Evolutionary conservation across 192 early-diverging fungal species (phyloP).

Genomic region (Coemansia sp.): DNA sequence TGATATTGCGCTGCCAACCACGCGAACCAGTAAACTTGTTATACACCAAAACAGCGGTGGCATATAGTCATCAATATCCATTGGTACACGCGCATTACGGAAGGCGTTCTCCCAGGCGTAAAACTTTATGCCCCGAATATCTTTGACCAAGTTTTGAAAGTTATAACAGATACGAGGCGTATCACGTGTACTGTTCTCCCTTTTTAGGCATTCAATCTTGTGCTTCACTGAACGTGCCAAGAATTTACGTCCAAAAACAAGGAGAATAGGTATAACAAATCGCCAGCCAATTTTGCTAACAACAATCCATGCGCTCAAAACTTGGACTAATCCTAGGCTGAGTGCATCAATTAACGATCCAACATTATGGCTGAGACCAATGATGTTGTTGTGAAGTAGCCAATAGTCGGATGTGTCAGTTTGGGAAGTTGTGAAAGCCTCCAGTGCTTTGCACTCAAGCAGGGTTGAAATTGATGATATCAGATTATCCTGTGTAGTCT

Average conservation of each 20-base stretch:
- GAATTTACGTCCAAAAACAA: slow-evolving; percentile 10
- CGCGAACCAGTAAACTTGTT: slow-evolving; percentile 5
- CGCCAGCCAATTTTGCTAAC: slow-evolving; percentile 30
- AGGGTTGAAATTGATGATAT: background rate
- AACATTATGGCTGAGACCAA: background rate
- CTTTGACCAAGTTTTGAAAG: slow-evolving; percentile 24
- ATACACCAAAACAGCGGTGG: slow-evolving; percentile 35
- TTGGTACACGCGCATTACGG: background rate
- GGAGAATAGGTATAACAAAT: slow-evolving; percentile 24
- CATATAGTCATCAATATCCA: slow-evolving; percentile 14
- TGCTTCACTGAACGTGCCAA: slow-evolving; percentile 1
- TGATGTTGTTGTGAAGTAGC: background rate
- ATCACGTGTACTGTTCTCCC: background rate
- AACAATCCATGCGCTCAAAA: slow-evolving; percentile 21
- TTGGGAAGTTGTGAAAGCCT: background rate
- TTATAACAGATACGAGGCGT: slow-evolving; percentile 8
- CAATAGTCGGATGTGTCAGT: background rate
- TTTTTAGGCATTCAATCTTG: slow-evolving; percentile 3
- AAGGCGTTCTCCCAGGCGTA: slow-evolving; percentile 60
- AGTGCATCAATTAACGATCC: background rate
- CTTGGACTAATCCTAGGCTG: background rate
- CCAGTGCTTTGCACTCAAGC: background rate
- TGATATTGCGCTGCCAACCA: slow-evolving; percentile 42
- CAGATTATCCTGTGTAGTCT: background rate
- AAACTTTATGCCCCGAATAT: slow-evolving; percentile 67